Conservation (phyloP, 2,329 filamentous ascomycete species). For the Annulohypoxylon truncatum region DNA sequence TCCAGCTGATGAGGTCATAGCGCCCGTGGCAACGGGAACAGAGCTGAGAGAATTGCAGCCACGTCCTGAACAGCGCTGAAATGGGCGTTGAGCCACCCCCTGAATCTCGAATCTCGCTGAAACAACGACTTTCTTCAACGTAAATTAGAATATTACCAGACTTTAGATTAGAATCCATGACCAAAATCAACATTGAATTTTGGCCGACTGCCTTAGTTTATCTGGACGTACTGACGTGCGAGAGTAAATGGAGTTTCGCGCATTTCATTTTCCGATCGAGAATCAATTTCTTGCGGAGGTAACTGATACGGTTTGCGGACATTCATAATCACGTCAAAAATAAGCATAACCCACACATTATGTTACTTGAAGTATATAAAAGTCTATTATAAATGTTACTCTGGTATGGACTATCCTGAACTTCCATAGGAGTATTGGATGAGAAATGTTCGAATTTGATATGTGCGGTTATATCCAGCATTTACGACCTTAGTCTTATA, state of each 20-base stretch:
- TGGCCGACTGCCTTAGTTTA: too few species aligned
- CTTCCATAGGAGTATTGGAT: not conserved
- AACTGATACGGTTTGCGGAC: not conserved
- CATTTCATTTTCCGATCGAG: too few species aligned
- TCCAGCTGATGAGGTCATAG: conserved; percentile 22
- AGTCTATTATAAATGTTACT: not conserved
- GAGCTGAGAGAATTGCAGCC: conserved; percentile 24
- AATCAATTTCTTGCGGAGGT: too few species aligned
- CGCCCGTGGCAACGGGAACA: conserved; percentile 24
- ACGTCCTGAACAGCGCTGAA: conserved; percentile 16
- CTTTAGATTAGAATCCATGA: too few species aligned
- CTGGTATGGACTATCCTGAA: not conserved
- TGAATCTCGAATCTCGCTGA: not conserved
- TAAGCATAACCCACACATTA: not conserved
- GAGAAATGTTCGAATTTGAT: not conserved
- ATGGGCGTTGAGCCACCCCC: not conserved
- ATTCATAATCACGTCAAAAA: not conserved
- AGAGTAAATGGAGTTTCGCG: too few species aligned
- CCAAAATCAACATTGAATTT: too few species aligned
- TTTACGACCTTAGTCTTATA: not conserved
- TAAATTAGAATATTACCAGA: too few species aligned
- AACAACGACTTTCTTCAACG: too few species aligned
- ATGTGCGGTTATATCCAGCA: not conserved
- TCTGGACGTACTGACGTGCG: too few species aligned
- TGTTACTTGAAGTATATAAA: not conserved